Evolutionary conservation across 371 early-diverging fungal genomes (phyloP).

Genomic region (Syncephalastrum contaminatum): DNA sequence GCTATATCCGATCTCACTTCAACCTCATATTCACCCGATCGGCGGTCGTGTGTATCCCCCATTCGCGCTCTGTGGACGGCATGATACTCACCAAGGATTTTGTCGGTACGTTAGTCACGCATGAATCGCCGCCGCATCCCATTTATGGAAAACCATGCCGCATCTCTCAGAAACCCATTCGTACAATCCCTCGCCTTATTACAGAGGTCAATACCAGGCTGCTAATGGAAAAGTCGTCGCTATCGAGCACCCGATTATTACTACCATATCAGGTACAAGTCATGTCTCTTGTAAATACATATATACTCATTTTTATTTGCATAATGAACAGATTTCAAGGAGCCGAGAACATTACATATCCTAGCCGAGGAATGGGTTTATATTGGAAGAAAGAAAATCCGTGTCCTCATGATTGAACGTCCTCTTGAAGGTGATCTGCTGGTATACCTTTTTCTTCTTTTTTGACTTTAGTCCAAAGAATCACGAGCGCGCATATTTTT

Average conservation of each 20-base stretch:
- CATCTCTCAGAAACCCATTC: constrained; percentile 54
- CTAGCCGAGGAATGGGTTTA: constrained; percentile 57
- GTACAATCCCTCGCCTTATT: constrained; percentile 61
- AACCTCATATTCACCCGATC: constrained; percentile 46
- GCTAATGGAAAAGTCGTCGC: constrained; percentile 56
- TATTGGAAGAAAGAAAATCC: constrained; percentile 45
- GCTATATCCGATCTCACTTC: constrained; percentile 40
- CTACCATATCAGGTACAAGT: constrained; percentile 45
- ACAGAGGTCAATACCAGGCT: constrained; percentile 54
- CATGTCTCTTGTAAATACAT: neutral
- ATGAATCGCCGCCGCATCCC: neutral
- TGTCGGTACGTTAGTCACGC: constrained; percentile 39
- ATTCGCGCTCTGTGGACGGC: constrained; percentile 53
- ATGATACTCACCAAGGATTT: constrained; percentile 53
- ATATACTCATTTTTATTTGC: neutral
- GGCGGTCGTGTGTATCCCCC: constrained; percentile 56
- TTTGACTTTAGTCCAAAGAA: neutral
- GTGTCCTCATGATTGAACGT: constrained; percentile 49
- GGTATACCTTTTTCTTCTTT: constrained; percentile 20
- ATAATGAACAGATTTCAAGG: constrained; percentile 44
- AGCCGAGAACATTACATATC: constrained; percentile 52
- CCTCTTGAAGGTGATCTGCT: constrained; percentile 56
- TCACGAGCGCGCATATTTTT: constrained; percentile 14
- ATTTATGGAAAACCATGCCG: constrained; percentile 2
- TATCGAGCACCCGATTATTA: constrained; percentile 51